phyloP scores from a whole-genome alignment of 2,329 filamentous ascomycete species.

The Aschersonia sp. region DNA sequence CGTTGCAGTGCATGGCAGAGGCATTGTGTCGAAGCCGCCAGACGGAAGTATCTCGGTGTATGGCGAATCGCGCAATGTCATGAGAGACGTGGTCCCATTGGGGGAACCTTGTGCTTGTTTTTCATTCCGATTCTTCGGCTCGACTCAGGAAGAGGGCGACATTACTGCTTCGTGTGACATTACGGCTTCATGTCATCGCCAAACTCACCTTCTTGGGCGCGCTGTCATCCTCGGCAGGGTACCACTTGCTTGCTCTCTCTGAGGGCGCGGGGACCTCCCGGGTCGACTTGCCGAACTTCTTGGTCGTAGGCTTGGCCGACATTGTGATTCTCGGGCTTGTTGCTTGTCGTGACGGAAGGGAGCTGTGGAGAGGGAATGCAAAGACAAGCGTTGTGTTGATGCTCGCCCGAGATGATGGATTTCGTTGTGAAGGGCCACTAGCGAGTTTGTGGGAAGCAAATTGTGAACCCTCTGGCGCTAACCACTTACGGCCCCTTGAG shows the following conservation, averaged over 20 bases:
- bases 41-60: too few species aligned
- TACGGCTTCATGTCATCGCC: conserved; percentile 7
- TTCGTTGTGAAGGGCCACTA: conserved; percentile 26
- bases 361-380: conserved; percentile 19
- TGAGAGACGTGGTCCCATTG: too few species aligned
- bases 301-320: conserved; percentile 65
- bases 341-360: conserved; percentile 2
- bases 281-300: conserved; percentile 97
- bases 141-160: too few species aligned
- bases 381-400: conserved; percentile 17
- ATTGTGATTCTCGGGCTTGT: conserved; percentile 44
- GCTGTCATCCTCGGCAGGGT: conserved; percentile 84
- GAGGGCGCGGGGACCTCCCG: conserved; percentile 73
- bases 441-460: conserved; percentile 29
- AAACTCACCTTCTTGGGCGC: conserved; percentile 86
- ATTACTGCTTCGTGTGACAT: neutral
- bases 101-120: too few species aligned
- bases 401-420: conserved; percentile 25
- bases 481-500: conserved; percentile 12
- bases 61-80: too few species aligned
- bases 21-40: too few species aligned
- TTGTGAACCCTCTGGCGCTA: conserved; percentile 27
- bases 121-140: too few species aligned
- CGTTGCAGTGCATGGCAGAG: too few species aligned
- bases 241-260: conserved; percentile 98